Percentiles rank a stretch among this genome's conserved stretches.
phyloP scores from a whole-genome alignment of 306 rosid species.

The Trichosanthes truncata region DNA sequence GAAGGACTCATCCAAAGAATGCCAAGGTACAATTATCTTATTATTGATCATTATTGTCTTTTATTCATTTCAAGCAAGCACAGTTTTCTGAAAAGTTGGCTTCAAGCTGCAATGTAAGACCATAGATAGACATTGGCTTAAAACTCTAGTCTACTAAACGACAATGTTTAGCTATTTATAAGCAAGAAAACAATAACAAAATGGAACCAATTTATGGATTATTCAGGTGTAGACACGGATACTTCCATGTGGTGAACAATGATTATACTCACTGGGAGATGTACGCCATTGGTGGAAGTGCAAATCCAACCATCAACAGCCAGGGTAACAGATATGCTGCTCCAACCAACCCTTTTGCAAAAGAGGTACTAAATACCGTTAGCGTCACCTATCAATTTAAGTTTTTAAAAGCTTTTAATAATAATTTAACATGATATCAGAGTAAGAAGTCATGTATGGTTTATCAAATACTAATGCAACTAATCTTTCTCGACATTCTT shows the following conservation, averaged over 20 bases:
- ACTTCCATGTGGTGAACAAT: constrained; percentile 98
- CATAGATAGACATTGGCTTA: background rate
- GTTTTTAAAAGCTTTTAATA: background rate
- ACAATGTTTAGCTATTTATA: background rate
- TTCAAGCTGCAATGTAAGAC: background rate
- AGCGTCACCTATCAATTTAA: too few species aligned
- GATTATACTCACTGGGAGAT: constrained; percentile 99
- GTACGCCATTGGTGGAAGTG: constrained; percentile 99
- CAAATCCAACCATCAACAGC: constrained; percentile 87
- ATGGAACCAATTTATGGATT: constrained; percentile 10
- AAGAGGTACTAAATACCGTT: constrained; percentile 49
- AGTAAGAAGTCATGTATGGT: background rate
- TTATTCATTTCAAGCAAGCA: constrained; percentile 3
- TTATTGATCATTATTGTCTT: background rate
- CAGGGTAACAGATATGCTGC: constrained; percentile 97
- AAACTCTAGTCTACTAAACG: background rate
- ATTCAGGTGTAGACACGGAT: constrained; percentile 93
- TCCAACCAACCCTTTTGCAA: constrained; percentile 72
- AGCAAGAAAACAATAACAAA: background rate
- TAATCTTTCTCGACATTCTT: background rate
- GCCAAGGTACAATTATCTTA: constrained; percentile 58
- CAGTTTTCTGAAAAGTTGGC: background rate
- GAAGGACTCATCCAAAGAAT: constrained; percentile 98
- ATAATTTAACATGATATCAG: background rate
- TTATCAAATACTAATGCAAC: background rate